Base-by-base conservation (phyloP, 306 rosid species). In the Ormosia semicastrata region DNA sequence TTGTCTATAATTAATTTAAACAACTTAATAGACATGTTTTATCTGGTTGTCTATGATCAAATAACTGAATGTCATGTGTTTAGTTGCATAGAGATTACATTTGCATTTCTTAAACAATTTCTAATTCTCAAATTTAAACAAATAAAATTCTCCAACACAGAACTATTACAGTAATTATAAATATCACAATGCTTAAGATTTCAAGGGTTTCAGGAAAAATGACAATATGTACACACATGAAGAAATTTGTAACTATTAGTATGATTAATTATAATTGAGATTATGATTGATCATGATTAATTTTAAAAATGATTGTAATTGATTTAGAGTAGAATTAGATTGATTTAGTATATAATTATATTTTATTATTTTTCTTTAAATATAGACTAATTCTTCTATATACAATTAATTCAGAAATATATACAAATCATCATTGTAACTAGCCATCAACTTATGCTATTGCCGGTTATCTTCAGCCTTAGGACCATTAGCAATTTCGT, bases 401-500 rank as follows among this genome's bases (percentile, higher is more conserved):
- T n/a, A n/a, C n/a, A n/a, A n/a, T n/a, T n/a, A n/a, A n/a, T n/a
- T n/a, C n/a, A n/a, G n/a, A n/a, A n/a, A n/a, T n/a, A n/a, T n/a
- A n/a, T n/a, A n/a, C n/a, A n/a, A n/a, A n/a, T n/a, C n/a, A n/a
- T n/a, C n/a, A n/a, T 77, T 81, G 65, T 67, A 56, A 1, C 24
- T 24, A 24, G 77, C 24, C 44, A 81, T 24, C 53, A n/a, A 44
- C 8, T 57, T 50, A 58, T 70, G 76, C 80, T 71, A 85, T 81
- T 71, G 77, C 24, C 63, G 75, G 86, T 85, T 71, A 66, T 77
- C 81, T 44, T 71, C 17, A 8, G 87, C 37, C 63, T 50, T 8
- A 72, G 88, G 90, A 84, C 90, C 88, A 81, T 88, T 37, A 47
- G 53, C 85, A 58, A 39, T 65, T 73, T 85, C 84, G 39, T 82